Evolutionary conservation across 2,329 filamentous ascomycete genomes (phyloP), one percentile per base, ranked within the genome.

Genomic region (Ophiocordyceps sinensis): DNA sequence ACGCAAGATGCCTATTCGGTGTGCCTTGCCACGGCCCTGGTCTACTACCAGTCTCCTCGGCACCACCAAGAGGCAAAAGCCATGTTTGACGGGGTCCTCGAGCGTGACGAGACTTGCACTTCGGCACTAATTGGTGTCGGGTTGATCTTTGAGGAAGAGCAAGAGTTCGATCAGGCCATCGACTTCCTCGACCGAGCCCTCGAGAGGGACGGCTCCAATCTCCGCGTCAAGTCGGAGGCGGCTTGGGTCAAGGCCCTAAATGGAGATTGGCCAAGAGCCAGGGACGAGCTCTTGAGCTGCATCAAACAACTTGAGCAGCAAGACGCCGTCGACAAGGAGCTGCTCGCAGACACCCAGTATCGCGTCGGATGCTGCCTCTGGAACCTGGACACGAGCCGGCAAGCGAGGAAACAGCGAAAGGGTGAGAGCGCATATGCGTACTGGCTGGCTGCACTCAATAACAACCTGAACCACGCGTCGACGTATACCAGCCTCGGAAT

Each of bases 171-270:
- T 37, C 73, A 85, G 52, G 91, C 93, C 0, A 77, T 88, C 32
- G 74, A 82, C 26, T 95, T 94, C 53, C 64, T 98, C 12, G 73
- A 72, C 32, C 75, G 85, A 47, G 91, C 91, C 1, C 59, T 93
- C 23, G 58, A 78, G 47, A 75, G 83, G 21, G 85, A 94, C 53
- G 65, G 71, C 2, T 66, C 67, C 11, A 94, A 95, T 49, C 67
- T 87, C 17, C 81, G 79, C 28, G 81, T 98, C 36, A 80, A 77
- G 42, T 82, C 83, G 14, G 93, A 98, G 60, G 77, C 86, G 15
- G 89, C 87, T 1, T 98, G 91, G 91, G 87, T 91, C 47, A 85
- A 83, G 54, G 85, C 87, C 10, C 70, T 94, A 13, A 82, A 79
- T 51, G 85, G 86, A 11, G 79, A 94, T 51, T 80, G 85, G 56